Evolutionary conservation across 148 eudicot genomes (phyloP).

Genomic region (Rhododendron molle): DNA sequence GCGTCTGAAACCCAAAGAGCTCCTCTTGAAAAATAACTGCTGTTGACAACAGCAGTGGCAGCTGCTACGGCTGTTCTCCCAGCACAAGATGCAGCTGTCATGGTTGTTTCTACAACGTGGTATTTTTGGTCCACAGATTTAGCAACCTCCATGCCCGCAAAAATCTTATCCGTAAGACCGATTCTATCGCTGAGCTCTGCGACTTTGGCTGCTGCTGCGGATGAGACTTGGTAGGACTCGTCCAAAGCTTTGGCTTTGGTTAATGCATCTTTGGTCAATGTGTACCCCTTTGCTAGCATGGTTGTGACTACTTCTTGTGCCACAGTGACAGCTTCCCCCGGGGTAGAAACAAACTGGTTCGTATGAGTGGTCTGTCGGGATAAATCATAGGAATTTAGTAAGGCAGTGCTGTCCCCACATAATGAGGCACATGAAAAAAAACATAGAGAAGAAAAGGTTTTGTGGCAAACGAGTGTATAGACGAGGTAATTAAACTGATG

Average conservation of each 20-base stretch:
- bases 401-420: background rate
- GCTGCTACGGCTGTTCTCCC: conserved; percentile 68
- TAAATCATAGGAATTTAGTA: background rate
- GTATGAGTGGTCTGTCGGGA: conserved; percentile 24
- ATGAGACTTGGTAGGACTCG: conserved; percentile 63
- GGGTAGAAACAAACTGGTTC: conserved; percentile 20
- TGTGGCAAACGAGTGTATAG: background rate
- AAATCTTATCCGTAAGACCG: conserved; percentile 64
- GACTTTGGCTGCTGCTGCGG: conserved; percentile 62
- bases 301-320: conserved; percentile 33
- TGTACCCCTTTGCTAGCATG: conserved; percentile 36
- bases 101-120: conserved; percentile 46
- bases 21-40: conserved; percentile 68
- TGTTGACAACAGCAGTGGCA: conserved; percentile 65
- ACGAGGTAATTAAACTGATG: background rate
- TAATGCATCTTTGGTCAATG: conserved; percentile 51
- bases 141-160: conserved; percentile 40
- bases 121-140: conserved; percentile 25
- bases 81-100: conserved; percentile 50
- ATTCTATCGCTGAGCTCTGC: conserved; percentile 63
- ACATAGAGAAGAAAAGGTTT: background rate
- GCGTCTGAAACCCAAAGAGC: conserved; percentile 73
- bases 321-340: conserved; percentile 39
- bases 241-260: conserved; percentile 67
- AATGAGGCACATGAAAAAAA: background rate